phyloP scores from a whole-genome alignment of 768 basidiomycete genomes.

The Calvatia gigantea region DNA sequence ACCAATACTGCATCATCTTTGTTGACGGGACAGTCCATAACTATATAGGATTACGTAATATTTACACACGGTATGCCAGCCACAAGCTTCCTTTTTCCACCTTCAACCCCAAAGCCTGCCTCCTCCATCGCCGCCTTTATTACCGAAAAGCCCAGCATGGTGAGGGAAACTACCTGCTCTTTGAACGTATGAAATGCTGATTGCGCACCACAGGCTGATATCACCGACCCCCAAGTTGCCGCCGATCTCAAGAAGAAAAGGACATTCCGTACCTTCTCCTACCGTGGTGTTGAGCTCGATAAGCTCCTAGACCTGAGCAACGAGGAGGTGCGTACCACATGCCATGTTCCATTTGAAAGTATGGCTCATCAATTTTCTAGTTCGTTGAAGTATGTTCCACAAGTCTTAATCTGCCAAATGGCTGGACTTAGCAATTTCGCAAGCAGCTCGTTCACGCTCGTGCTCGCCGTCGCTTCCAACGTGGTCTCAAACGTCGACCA shows the following conservation, averaged over 20 bases:
- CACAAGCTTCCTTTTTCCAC: constrained; percentile 34
- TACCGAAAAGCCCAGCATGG: constrained; percentile 32
- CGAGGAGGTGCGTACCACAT: constrained; percentile 71
- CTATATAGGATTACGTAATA: constrained; percentile 67
- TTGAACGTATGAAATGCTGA: constrained; percentile 13
- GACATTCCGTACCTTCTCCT: constrained; percentile 98
- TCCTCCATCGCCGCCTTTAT: constrained; percentile 20
- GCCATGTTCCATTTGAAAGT: neutral
- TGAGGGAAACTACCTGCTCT: constrained; percentile 19
- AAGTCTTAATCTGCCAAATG: neutral
- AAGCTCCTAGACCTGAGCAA: constrained; percentile 96
- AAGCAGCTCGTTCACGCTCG: constrained; percentile 95
- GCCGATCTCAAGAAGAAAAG: constrained; percentile 98
- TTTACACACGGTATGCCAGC: constrained; percentile 36
- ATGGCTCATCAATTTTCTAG: constrained; percentile 29
- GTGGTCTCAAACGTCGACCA: constrained; percentile 97
- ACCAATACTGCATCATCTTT: constrained; percentile 5
- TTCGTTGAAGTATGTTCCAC: constrained; percentile 68
- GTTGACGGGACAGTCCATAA: constrained; percentile 15
- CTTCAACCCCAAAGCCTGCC: constrained; percentile 24
- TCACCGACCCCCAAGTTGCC: constrained; percentile 91
- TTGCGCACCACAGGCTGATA: constrained; percentile 59
- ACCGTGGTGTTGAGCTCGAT: constrained; percentile 97
- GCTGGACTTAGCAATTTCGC: neutral
- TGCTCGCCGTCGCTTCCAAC: constrained; percentile 97